A percentile compares a stretch with the other conserved stretches of the same genome.
Conservation (phyloP, 345 rosid genomes). For the Chamaenerion angustifolium region DNA sequence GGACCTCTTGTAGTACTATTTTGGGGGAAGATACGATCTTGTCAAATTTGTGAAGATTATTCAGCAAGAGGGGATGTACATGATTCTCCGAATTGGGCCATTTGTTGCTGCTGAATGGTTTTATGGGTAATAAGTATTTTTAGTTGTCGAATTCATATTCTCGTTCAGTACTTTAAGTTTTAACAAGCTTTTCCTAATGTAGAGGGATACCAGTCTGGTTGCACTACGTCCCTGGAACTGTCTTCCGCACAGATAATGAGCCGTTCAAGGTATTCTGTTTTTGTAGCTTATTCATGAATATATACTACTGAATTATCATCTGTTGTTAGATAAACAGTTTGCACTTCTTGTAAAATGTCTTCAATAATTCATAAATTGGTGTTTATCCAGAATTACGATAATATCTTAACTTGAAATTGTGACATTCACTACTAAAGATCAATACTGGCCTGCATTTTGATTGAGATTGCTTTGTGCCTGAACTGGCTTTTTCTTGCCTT, state of each 20-base stretch:
- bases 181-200: constrained; percentile 6
- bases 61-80: constrained; percentile 78
- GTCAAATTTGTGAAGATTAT: constrained; percentile 80
- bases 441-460: neutral
- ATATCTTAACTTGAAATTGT: no score
- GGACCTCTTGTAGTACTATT: constrained; percentile 38
- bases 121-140: constrained; percentile 41
- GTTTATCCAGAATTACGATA: no score
- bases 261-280: constrained; percentile 54
- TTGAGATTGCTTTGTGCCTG: constrained; percentile 1
- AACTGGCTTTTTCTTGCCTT: constrained; percentile 9
- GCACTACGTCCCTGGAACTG: constrained; percentile 77
- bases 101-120: constrained; percentile 92
- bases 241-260: constrained; percentile 67
- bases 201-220: constrained; percentile 92
- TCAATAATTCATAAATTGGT: no score
- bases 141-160: neutral
- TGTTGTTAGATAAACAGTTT: no score
- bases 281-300: neutral
- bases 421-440: neutral
- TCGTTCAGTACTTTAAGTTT: neutral
- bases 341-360: no score
- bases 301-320: neutral
- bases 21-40: constrained; percentile 69
- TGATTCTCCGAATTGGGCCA: constrained; percentile 95